Evolutionary conservation across 2,329 filamentous ascomycete species (phyloP), one percentile per base, ranked within the genome.

Genomic region (Penicillium sp.): DNA sequence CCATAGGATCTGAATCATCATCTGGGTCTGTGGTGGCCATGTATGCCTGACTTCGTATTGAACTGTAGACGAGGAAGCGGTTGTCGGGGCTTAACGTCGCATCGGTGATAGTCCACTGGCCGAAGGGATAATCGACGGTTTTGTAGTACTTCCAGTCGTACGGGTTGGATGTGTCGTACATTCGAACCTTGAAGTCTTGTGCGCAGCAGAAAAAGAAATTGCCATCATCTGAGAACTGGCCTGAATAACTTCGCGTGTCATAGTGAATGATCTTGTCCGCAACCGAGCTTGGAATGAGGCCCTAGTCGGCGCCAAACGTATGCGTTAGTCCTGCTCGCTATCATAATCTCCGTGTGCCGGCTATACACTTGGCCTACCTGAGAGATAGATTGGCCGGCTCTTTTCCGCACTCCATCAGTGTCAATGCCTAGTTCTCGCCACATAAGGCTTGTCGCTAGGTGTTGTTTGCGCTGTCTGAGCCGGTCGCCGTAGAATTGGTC

Each of bases 111-210:
- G 93, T 97, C 94, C 94, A 99, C 67, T 91, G 88, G 2, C 93
- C 94, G 64, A 87, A 90, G 0, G 91, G 91, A 73, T 94, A 96
- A 29, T 82, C 79, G 6, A 92, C 90, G 0, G 90, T 93, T 78
- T 93, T 97, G 81, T 97, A 97, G 74, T 96, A 93, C 72, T 89
- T 89, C 94, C 94, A 99, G 63, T 92, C 85, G 75, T 94, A 96
- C 0, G 93, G 92, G 67, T 97, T 96, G 2, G 90, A 93, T 0
- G 94, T 97, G 73, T 97, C 93, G 75, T 97, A 99, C 90, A 99
- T 93, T 53, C 93, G 89, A 10, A 99, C 92, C 66, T 87, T 89
- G 78, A 96, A 96, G 75, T 97, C 93, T 74, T 97, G 91, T 10
- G 89, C 89, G 69, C 90, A 94, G 6, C 89, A 88, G 72, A 93